Evolutionary conservation across 306 rosid species (phyloP).

Genomic region (Pachyrhizus erosus): DNA sequence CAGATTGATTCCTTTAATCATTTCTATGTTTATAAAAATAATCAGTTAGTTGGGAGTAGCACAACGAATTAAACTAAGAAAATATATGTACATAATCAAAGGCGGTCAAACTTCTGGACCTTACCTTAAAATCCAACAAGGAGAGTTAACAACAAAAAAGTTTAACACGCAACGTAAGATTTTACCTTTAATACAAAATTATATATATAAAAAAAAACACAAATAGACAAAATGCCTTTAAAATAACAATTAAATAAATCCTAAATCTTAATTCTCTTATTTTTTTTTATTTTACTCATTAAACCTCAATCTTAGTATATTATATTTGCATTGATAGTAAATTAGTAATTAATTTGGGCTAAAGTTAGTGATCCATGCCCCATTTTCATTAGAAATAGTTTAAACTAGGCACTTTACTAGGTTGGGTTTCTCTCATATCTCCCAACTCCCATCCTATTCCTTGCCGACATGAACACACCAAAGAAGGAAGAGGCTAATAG

Average conservation of each 20-base stretch:
- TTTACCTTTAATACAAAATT: neutral
- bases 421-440: neutral
- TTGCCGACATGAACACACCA: neutral
- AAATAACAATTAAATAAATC: neutral
- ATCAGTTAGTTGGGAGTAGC: neutral
- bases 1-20: neutral
- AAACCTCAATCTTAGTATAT: neutral
- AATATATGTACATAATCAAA: neutral
- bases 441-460: neutral
- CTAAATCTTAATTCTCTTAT: neutral
- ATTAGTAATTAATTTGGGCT: neutral
- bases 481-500: neutral
- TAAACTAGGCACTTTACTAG: neutral
- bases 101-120: neutral
- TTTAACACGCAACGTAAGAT: neutral
- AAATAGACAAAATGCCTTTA: neutral
- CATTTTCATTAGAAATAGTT: neutral
- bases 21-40: neutral
- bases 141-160: neutral
- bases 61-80: neutral
- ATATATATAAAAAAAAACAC: neutral
- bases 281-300: neutral
- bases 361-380: neutral
- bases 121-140: neutral
- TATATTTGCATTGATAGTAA: neutral